Percentiles rank a stretch among this genome's conserved stretches.
Conservation (phyloP, 106 monocot species). For the Acorus calamus region DNA sequence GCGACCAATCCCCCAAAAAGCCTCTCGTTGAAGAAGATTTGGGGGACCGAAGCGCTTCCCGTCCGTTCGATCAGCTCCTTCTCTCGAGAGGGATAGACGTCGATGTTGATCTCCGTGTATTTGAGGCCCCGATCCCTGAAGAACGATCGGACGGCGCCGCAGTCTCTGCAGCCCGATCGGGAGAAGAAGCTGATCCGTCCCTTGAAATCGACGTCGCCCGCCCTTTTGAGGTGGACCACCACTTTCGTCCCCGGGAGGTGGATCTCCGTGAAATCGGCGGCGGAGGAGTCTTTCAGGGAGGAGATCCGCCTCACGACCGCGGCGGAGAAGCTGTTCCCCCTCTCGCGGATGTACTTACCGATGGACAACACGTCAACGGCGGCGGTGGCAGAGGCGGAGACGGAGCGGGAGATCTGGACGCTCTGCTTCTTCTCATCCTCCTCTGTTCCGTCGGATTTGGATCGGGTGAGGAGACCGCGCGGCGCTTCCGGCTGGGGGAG, state of each 20-base stretch:
- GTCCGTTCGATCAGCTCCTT: slow-evolving; percentile 54
- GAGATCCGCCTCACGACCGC: slow-evolving; percentile 26
- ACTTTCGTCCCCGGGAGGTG: slow-evolving; percentile 68
- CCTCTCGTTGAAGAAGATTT: slow-evolving; percentile 85
- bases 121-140: slow-evolving; percentile 43
- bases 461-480: slow-evolving; percentile 22
- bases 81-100: slow-evolving; percentile 79
- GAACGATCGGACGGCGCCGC: slow-evolving; percentile 65
- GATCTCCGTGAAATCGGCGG: slow-evolving; percentile 43
- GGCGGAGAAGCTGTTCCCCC: slow-evolving; percentile 40
- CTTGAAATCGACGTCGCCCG: slow-evolving; percentile 17
- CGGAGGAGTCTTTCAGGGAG: slow-evolving; percentile 6
- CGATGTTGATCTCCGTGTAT: slow-evolving; percentile 91
- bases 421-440: not conserved
- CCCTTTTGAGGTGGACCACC: slow-evolving; percentile 41
- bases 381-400: slow-evolving; percentile 19
- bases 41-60: slow-evolving; percentile 56
- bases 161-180: slow-evolving; percentile 83
- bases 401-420: slow-evolving; percentile 30
- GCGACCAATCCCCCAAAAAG: slow-evolving; percentile 71
- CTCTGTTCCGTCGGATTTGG: slow-evolving; percentile 13
- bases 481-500: slow-evolving; percentile 81
- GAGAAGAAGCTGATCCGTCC: slow-evolving; percentile 92
- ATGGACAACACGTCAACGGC: slow-evolving; percentile 28
- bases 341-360: slow-evolving; percentile 47